phyloP scores from a whole-genome alignment of 139 green algal genomes.

The Edaphochlamys debaryana region DNA sequence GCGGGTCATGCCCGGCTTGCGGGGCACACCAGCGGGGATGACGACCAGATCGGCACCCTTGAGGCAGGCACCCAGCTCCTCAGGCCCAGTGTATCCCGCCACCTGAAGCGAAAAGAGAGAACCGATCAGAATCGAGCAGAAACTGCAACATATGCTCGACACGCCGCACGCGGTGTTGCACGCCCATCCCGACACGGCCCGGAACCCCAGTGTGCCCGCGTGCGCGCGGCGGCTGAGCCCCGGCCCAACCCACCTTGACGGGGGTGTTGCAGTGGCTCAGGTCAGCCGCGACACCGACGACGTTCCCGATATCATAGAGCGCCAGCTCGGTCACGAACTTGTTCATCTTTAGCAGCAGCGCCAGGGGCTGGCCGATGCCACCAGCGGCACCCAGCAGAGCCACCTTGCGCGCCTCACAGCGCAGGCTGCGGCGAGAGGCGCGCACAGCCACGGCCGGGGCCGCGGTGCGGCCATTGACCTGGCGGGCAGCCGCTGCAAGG shows the following conservation, averaged over 20 bases:
- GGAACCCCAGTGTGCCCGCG: background rate
- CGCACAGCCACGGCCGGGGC: constrained; percentile 6
- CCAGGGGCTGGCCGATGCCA: constrained; percentile 89
- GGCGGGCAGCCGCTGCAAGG: constrained; percentile 6
- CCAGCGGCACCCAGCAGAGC: constrained; percentile 85
- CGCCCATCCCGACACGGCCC: background rate
- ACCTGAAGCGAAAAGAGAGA: constrained; percentile 64
- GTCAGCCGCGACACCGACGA: constrained; percentile 93
- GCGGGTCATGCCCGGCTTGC: constrained; percentile 98
- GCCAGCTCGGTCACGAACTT: constrained; percentile 88
- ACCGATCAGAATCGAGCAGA: background rate
- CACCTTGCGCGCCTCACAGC: constrained; percentile 56
- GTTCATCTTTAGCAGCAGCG: constrained; percentile 91
- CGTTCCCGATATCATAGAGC: constrained; percentile 97
- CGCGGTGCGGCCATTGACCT: background rate
- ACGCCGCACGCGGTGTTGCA: background rate
- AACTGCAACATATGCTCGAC: background rate
- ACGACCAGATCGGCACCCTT: constrained; percentile 84
- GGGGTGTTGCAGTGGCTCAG: constrained; percentile 93
- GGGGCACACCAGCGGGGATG: constrained; percentile 94
- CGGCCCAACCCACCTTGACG: constrained; percentile 74
- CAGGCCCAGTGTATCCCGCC: constrained; percentile 73
- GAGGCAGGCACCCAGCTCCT: constrained; percentile 76
- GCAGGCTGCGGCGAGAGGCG: constrained; percentile 1
- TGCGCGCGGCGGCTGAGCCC: no score